Percentiles rank a stretch among this genome's conserved stretches.
phyloP scores from a whole-genome alignment of 106 monocot species.

The Platanthera zijinensis region DNA sequence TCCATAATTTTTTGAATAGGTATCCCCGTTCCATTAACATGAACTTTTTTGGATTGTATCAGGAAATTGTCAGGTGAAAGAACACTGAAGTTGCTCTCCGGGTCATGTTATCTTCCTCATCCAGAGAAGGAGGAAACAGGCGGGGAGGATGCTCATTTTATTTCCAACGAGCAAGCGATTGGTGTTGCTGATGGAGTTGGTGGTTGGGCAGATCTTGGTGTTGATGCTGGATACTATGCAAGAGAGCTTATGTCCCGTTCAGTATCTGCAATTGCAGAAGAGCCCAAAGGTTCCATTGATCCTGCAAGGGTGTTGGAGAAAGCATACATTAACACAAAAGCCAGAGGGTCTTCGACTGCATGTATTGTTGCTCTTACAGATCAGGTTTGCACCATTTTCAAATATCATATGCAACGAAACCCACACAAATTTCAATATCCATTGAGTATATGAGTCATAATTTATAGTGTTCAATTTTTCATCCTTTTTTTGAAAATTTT shows the following conservation, averaged over 20 bases:
- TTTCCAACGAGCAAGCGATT: constrained; percentile 77
- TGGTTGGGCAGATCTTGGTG: constrained; percentile 95
- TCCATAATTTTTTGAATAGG: background rate
- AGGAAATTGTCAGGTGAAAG: constrained; percentile 48
- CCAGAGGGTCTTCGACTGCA: constrained; percentile 91
- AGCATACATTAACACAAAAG: constrained; percentile 83
- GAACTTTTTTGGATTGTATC: constrained; percentile 4
- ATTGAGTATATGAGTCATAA: background rate
- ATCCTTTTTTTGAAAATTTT: background rate
- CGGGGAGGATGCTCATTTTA: constrained; percentile 97
- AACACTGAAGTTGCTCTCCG: constrained; percentile 69
- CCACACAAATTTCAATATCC: background rate
- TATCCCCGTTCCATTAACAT: background rate
- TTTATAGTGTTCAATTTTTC: background rate
- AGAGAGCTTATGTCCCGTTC: constrained; percentile 88
- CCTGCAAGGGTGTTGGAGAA: constrained; percentile 81
- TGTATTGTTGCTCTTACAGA: constrained; percentile 88
- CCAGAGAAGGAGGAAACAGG: constrained; percentile 93
- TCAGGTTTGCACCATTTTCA: constrained; percentile 32
- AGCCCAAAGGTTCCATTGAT: constrained; percentile 82
- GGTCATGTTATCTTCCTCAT: constrained; percentile 90
- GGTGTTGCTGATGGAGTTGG: constrained; percentile 99
- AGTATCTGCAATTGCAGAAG: constrained; percentile 67
- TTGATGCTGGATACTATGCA: constrained; percentile 83
- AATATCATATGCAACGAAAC: background rate